These are phyloP conservation scores for Paecilomyces niveus DNA, from an alignment of 2,329 filamentous ascomycete species.

Conservation along the genomic window DNA sequence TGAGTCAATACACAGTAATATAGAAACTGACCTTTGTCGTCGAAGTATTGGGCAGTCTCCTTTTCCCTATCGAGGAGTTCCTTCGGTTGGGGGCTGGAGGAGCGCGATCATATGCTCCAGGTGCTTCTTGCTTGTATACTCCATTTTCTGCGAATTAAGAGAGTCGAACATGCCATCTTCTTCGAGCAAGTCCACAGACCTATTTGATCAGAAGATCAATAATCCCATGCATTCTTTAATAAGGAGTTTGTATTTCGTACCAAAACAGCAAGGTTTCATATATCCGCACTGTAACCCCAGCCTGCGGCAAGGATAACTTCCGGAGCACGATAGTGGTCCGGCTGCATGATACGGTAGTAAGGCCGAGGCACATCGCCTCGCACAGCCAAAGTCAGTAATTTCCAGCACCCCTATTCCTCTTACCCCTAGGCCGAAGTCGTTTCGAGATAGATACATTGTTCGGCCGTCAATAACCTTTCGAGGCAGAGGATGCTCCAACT, in stretches of 20 bases:
- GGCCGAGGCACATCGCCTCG: background rate
- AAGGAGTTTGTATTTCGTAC: background rate
- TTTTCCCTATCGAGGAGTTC: background rate
- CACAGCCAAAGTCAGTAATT: background rate
- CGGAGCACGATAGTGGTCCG: background rate
- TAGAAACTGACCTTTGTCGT: background rate
- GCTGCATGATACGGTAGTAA: background rate
- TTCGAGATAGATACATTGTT: background rate
- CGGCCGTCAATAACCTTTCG: background rate
- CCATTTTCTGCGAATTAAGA: background rate
- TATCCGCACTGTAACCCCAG: background rate
- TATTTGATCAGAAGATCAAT: background rate
- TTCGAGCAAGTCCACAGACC: background rate
- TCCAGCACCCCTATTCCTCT: background rate
- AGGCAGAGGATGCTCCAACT: background rate
- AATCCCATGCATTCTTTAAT: no score
- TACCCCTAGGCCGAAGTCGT: background rate
- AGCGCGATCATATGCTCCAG: background rate
- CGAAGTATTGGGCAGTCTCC: background rate
- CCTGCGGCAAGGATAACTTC: background rate
- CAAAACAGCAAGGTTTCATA: background rate
- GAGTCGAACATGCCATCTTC: background rate
- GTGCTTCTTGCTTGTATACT: background rate
- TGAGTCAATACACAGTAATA: no score
- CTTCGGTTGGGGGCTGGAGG: background rate